Evolutionary conservation across 495 filamentous ascomycete species (phyloP).

Genomic region (Hypoxylon trugodes): DNA sequence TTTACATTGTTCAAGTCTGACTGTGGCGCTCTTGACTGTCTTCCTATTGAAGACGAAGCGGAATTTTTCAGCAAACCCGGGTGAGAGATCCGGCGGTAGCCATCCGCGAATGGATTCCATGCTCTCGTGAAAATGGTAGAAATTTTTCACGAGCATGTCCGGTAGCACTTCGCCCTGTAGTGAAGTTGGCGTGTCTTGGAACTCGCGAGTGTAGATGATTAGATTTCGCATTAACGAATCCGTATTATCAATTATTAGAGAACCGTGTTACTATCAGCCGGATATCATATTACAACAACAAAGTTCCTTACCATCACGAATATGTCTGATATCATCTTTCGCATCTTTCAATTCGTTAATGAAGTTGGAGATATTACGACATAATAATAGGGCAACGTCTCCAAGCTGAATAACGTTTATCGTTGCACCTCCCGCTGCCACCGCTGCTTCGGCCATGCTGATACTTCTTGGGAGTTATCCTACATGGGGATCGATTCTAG

Average conservation of each 20-base stretch:
- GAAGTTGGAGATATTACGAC: conserved; percentile 1
- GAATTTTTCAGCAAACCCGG: background rate
- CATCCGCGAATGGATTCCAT: background rate
- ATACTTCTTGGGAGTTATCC: background rate
- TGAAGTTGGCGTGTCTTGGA: background rate
- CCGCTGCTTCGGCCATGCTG: background rate
- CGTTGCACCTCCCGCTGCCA: conserved; percentile 41
- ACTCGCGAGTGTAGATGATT: background rate
- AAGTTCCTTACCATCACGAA: background rate
- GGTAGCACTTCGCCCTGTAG: background rate
- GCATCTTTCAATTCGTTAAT: conserved; percentile 6
- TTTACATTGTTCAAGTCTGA: background rate
- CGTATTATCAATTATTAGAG: background rate
- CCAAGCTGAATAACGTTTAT: conserved; percentile 51
- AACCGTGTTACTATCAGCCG: too few relatives aligned
- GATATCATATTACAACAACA: too few relatives aligned
- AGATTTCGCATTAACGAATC: background rate
- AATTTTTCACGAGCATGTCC: background rate
- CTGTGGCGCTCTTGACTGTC: background rate
- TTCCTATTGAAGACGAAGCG: conserved; percentile 9
- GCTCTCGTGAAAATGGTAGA: background rate
- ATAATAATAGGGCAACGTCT: conserved; percentile 2
- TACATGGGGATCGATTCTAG: too few relatives aligned
- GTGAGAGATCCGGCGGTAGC: background rate
- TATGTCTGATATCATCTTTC: background rate